phyloP scores from a whole-genome alignment of 805 yeast species.

The Ascoidea asiatica region DNA sequence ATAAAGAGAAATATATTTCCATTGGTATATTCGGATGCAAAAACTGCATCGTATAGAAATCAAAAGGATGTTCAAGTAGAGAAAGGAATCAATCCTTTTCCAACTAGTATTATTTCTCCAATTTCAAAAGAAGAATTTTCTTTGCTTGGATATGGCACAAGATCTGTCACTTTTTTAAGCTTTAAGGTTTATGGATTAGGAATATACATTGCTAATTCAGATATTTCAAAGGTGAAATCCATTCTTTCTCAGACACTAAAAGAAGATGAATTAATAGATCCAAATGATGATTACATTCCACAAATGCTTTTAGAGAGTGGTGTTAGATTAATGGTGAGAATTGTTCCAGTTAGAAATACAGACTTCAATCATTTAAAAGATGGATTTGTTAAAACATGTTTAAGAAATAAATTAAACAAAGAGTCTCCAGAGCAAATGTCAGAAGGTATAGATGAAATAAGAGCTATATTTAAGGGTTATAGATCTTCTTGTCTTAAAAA shows the following conservation, averaged over 20 bases:
- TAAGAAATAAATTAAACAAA: conserved; percentile 8
- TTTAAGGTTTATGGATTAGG: conserved; percentile 86
- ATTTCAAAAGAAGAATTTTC: conserved; percentile 25
- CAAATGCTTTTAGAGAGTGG: conserved; percentile 41
- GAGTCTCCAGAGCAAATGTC: conserved; percentile 4
- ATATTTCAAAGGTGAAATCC: conserved; percentile 25
- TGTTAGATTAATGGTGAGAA: conserved; percentile 54
- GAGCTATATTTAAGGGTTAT: conserved; percentile 7
- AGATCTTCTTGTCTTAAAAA: conserved; percentile 30
- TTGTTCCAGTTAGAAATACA: conserved; percentile 81
- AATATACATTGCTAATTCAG: conserved; percentile 56
- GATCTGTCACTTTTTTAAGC: conserved; percentile 70
- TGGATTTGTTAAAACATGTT: conserved; percentile 62
- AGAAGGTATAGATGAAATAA: conserved; percentile 7
- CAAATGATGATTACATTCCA: conserved; percentile 40
- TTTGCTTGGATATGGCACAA: conserved; percentile 66
- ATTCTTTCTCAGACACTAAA: conserved; percentile 24
- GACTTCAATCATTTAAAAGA: conserved; percentile 84
- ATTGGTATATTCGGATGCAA: no score
- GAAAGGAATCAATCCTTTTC: conserved; percentile 35
- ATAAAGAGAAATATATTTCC: no score
- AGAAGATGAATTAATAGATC: conserved; percentile 27
- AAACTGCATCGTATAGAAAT: background rate
- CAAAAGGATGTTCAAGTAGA: conserved; percentile 29
- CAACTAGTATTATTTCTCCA: conserved; percentile 15